Conservation (phyloP, 257 asterid species). For the Primulina eburnea region DNA sequence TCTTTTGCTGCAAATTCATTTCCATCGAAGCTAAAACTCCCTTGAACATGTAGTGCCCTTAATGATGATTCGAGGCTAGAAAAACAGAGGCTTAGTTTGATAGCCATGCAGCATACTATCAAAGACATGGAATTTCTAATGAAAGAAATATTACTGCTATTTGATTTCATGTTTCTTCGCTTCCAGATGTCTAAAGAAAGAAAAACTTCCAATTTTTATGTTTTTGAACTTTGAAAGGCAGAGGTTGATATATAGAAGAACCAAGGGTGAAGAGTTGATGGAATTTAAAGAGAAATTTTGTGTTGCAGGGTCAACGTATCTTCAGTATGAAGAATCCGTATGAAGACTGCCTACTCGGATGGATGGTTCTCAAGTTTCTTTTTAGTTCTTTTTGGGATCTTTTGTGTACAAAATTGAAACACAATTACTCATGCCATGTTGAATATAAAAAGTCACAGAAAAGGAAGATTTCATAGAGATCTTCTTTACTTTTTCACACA, state of each 20-base stretch:
- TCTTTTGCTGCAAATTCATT: conserved; percentile 74
- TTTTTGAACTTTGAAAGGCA: conserved; percentile 16
- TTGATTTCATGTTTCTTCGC: conserved; percentile 30
- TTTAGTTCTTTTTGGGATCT: conserved; percentile 27
- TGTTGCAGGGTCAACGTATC: conserved; percentile 61
- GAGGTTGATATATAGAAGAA: conserved; percentile 27
- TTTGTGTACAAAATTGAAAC: conserved; percentile 28
- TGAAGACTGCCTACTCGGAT: conserved; percentile 53
- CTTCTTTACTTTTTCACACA: conserved; percentile 48
- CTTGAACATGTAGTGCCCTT: conserved; percentile 42
- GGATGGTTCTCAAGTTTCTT: conserved; percentile 33
- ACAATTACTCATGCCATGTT: conserved; percentile 40
- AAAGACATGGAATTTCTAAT: conserved; percentile 33
- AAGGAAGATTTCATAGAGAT: conserved; percentile 53
- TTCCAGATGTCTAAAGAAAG: conserved; percentile 28
- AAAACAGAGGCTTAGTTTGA: conserved; percentile 35
- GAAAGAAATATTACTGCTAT: conserved; percentile 33
- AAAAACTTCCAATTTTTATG: conserved; percentile 13
- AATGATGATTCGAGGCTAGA: conserved; percentile 39
- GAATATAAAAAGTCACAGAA: conserved; percentile 35
- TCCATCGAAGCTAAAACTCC: conserved; percentile 49
- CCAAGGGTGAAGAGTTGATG: conserved; percentile 36
- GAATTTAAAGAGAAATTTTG: conserved; percentile 47
- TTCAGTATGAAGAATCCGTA: conserved; percentile 59
- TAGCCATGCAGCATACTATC: conserved; percentile 44